Conservation (phyloP, 768 basidiomycete genomes). For the Termitomyces sp. region DNA sequence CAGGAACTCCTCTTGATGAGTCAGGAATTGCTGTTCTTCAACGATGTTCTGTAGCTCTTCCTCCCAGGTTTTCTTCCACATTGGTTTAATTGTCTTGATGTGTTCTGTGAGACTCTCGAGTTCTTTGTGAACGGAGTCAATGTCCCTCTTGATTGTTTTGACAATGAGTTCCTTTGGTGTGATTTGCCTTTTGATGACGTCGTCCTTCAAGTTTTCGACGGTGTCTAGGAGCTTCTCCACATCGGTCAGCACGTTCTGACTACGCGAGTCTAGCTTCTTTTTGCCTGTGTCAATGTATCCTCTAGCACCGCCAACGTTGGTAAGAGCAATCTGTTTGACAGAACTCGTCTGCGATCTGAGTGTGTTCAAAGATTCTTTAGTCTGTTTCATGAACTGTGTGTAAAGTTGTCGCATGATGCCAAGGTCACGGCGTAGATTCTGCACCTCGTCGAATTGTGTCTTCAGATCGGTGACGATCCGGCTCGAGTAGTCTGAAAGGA, state of each 20-base stretch:
- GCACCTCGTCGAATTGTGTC: conserved; percentile 92
- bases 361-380: conserved; percentile 76
- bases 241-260: conserved; percentile 85
- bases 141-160: conserved; percentile 66
- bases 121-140: conserved; percentile 60
- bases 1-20: conserved; percentile 89
- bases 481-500: conserved; percentile 64
- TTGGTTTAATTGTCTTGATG: conserved; percentile 85
- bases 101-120: conserved; percentile 77
- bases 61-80: conserved; percentile 99
- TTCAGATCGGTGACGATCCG: conserved; percentile 80
- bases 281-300: conserved; percentile 91
- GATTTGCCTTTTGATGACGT: conserved; percentile 85
- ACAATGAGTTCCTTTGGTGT: conserved; percentile 74
- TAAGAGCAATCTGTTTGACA: conserved; percentile 81
- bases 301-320: conserved; percentile 80
- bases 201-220: conserved; percentile 84
- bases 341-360: conserved; percentile 82
- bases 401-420: conserved; percentile 94
- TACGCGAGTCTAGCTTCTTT: conserved; percentile 82
- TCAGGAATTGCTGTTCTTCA: conserved; percentile 93
- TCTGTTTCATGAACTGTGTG: conserved; percentile 87
- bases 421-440: conserved; percentile 88
- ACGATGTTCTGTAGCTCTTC: conserved; percentile 94
- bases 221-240: conserved; percentile 92